These are phyloP conservation scores for Fusarium veterinarium DNA, from an alignment of 2,329 filamentous ascomycete genomes.

Conservation along the genomic window DNA sequence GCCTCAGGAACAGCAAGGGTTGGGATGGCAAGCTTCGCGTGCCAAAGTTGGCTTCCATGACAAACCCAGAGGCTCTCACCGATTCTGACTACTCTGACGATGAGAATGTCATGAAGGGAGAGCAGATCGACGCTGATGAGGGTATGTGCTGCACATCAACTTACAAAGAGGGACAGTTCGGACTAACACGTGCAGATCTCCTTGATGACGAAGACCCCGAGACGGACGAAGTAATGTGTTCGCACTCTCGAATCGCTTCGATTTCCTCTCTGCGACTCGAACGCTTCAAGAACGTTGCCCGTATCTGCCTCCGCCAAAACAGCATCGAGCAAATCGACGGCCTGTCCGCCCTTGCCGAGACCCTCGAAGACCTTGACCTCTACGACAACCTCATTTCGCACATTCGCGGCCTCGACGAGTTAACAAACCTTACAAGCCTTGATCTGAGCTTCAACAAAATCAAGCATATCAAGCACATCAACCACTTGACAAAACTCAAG, in stretches of 20 bases:
- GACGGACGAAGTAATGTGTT: constrained; percentile 84
- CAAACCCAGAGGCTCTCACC: constrained; percentile 84
- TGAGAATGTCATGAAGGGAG: constrained; percentile 74
- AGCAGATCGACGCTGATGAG: constrained; percentile 85
- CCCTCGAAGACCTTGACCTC: constrained; percentile 86
- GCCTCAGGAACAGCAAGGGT: constrained; percentile 71
- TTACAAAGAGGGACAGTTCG: background rate
- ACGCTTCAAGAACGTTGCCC: constrained; percentile 80
- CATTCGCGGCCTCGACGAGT: constrained; percentile 82
- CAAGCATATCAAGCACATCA: constrained; percentile 94
- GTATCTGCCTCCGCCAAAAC: constrained; percentile 93
- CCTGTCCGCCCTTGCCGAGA: constrained; percentile 72
- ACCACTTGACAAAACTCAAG: constrained; percentile 79
- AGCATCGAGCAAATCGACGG: constrained; percentile 84
- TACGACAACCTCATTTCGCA: constrained; percentile 97
- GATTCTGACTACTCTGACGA: constrained; percentile 87
- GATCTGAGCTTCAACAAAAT: constrained; percentile 99
- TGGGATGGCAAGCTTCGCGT: constrained; percentile 89
- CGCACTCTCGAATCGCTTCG: constrained; percentile 86
- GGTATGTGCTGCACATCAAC: constrained; percentile 58
- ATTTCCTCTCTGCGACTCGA: constrained; percentile 83
- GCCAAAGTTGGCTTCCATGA: constrained; percentile 69
- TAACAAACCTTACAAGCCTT: constrained; percentile 79
- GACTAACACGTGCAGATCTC: constrained; percentile 59
- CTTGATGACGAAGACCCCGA: constrained; percentile 70